A percentile compares a stretch with the other conserved stretches of the same genome.
Evolutionary conservation across 495 filamentous ascomycete genomes (phyloP).

Genomic region (Melanomma pulvis-pyrius): DNA sequence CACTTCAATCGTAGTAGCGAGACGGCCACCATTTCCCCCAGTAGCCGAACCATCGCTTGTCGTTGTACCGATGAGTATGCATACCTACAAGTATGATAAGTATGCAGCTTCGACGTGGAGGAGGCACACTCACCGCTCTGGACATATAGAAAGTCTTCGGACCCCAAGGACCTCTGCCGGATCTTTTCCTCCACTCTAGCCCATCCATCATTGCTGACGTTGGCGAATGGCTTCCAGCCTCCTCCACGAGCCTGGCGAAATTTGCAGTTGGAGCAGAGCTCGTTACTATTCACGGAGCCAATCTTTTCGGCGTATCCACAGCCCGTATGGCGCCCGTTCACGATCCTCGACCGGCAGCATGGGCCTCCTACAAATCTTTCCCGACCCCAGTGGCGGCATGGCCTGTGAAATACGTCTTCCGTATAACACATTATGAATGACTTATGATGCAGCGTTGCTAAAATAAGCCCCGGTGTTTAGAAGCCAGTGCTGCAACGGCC

Average conservation of each 20-base stretch:
- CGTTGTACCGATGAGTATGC: background rate
- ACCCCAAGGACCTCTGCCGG: background rate
- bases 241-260: slow-evolving; percentile 7
- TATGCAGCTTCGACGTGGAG: background rate
- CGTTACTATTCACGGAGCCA: slow-evolving; percentile 27
- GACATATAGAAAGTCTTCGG: slow-evolving; percentile 3
- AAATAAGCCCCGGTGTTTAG: background rate
- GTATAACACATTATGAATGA: slow-evolving; percentile 31
- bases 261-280: slow-evolving; percentile 26
- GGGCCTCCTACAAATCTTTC: slow-evolving; percentile 33
- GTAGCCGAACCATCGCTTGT: background rate
- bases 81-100: background rate
- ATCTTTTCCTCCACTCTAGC: slow-evolving; percentile 21
- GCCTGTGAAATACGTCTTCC: slow-evolving; percentile 35
- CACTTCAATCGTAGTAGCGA: background rate
- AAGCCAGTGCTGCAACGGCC: background rate
- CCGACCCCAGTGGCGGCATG: slow-evolving; percentile 35
- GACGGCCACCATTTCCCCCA: slow-evolving; percentile 6
- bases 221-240: slow-evolving; percentile 31
- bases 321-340: slow-evolving; percentile 26
- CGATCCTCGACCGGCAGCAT: slow-evolving; percentile 32
- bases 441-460: background rate
- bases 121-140: slow-evolving; percentile 8
- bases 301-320: slow-evolving; percentile 24
- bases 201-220: slow-evolving; percentile 28